phyloP scores from a whole-genome alignment of 1,284 basidiomycete genomes.

The Fomitopsis schrenkii region DNA sequence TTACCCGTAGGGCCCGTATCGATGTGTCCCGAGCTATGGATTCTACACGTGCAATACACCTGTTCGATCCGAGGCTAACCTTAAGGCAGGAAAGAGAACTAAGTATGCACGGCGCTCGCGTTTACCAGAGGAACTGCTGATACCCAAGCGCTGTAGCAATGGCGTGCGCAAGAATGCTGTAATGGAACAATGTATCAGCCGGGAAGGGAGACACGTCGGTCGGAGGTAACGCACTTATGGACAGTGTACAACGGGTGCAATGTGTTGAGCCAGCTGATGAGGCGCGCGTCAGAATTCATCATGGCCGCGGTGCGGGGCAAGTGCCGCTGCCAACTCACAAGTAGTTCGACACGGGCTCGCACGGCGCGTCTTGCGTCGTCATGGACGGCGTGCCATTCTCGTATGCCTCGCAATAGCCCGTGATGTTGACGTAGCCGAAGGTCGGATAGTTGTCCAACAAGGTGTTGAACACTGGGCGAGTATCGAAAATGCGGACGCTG shows the following conservation, averaged over 20 bases:
- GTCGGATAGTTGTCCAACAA: constrained; percentile 47
- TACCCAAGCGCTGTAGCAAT: constrained; percentile 37
- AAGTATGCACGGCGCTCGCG: neutral
- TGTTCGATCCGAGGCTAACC: neutral
- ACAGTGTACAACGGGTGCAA: constrained; percentile 27
- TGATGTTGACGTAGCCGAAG: constrained; percentile 54
- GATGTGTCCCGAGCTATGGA: neutral
- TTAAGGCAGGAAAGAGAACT: neutral
- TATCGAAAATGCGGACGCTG: constrained; percentile 47
- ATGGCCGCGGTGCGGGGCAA: neutral
- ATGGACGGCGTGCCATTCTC: constrained; percentile 47
- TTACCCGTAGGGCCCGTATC: constrained; percentile 1
- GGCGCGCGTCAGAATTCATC: neutral
- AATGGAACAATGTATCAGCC: constrained; percentile 4
- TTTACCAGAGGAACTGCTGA: neutral
- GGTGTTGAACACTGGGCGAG: constrained; percentile 53
- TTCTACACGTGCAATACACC: neutral
- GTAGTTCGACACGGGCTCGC: constrained; percentile 59
- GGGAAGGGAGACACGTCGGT: neutral
- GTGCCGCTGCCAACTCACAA: constrained; percentile 41
- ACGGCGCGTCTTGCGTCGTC: constrained; percentile 50
- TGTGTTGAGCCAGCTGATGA: constrained; percentile 24
- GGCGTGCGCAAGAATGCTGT: constrained; percentile 42
- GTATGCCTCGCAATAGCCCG: constrained; percentile 58
- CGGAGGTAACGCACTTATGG: constrained; percentile 18